Conservation (phyloP, 306 rosid species). For the Luffa aegyptiaca region DNA sequence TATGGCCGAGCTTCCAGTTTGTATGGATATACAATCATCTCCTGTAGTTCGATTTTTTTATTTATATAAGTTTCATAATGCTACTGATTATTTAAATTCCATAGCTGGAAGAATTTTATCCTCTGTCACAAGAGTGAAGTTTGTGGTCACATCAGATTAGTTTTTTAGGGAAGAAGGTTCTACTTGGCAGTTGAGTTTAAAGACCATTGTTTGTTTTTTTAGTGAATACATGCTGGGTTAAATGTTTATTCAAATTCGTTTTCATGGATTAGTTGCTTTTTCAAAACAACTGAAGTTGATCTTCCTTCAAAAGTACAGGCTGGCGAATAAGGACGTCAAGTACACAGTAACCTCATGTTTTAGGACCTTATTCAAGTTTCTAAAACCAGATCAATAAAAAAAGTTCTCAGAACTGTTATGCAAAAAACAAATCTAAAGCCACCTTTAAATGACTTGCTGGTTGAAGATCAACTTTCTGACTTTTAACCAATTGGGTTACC, state of each 20-base stretch:
- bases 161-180: background rate
- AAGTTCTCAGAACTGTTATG: background rate
- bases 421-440: background rate
- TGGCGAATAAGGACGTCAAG: background rate
- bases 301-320: background rate
- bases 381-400: background rate
- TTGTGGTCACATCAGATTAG: background rate
- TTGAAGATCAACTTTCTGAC: background rate
- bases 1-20: slow-evolving; percentile 83
- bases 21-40: slow-evolving; percentile 89
- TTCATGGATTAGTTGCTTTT: background rate
- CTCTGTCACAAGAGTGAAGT: background rate
- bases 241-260: background rate
- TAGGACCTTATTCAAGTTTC: background rate
- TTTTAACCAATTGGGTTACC: background rate
- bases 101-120: slow-evolving; percentile 21
- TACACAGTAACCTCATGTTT: background rate
- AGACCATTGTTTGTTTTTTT: background rate
- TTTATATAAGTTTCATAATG: background rate
- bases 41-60: slow-evolving; percentile 34
- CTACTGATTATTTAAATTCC: background rate
- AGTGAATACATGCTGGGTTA: background rate
- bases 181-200: background rate
- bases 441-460: background rate
- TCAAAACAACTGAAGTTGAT: background rate